Percentiles rank a stretch among this genome's conserved stretches.
Evolutionary conservation across 345 rosid genomes (phyloP).

Genomic region (Eutrema japonicum): DNA sequence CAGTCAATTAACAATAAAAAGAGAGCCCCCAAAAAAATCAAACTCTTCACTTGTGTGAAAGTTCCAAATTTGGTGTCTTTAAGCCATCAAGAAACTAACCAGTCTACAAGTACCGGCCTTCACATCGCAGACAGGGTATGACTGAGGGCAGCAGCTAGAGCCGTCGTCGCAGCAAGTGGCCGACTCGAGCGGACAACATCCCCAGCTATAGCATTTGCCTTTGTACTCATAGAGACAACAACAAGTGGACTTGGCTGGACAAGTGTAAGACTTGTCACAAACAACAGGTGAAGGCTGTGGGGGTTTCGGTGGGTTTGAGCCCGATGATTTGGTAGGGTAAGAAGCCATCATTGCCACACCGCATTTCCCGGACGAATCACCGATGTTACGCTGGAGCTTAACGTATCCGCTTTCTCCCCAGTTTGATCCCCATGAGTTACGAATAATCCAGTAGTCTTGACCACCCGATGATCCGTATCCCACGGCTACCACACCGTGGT

Average conservation of each 20-base stretch:
- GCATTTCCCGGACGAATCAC: conserved; percentile 27
- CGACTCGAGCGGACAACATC: conserved; percentile 83
- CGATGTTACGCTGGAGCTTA: conserved; percentile 44
- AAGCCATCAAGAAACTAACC: conserved; percentile 51
- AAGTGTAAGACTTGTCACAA: conserved; percentile 65
- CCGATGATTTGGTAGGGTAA: conserved; percentile 44
- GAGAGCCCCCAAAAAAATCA: neutral
- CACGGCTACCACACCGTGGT: conserved; percentile 44
- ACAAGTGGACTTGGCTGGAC: conserved; percentile 71
- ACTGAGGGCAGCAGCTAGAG: conserved; percentile 80
- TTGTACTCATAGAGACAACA: conserved; percentile 66
- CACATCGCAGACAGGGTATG: conserved; percentile 75
- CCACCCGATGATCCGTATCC: conserved; percentile 43
- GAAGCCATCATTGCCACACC: conserved; percentile 48
- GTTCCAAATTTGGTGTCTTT: neutral
- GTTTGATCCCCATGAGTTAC: conserved; percentile 51
- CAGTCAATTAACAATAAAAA: conserved; percentile 1
- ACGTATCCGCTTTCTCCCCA: conserved; percentile 46
- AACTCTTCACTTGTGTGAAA: neutral
- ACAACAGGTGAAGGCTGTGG: conserved; percentile 65
- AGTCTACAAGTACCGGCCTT: conserved; percentile 65
- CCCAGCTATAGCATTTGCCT: conserved; percentile 77
- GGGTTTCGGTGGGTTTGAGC: conserved; percentile 76
- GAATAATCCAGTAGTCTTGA: conserved; percentile 38
- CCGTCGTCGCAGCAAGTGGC: conserved; percentile 84